These are phyloP conservation scores for Suillus weaverae DNA, from an alignment of 768 basidiomycete genomes.

Conservation along the genomic window DNA sequence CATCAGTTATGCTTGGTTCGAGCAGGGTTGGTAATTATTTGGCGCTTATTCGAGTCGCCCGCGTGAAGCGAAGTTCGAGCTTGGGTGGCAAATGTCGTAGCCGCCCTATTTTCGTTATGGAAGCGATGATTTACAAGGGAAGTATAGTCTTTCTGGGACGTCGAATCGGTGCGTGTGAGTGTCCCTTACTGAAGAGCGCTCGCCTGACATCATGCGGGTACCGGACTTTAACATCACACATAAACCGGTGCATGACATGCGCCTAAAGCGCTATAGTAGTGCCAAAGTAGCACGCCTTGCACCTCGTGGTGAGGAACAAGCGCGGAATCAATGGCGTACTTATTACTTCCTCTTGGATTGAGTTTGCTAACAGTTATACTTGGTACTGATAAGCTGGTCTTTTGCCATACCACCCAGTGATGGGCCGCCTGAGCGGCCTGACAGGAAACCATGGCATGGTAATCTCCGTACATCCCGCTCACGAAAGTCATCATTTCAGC, in stretches of 20 bases:
- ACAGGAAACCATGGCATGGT: background rate
- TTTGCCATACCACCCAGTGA: no score
- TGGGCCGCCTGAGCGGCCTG: no score
- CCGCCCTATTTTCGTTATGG: background rate
- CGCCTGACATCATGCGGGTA: background rate
- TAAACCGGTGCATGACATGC: background rate
- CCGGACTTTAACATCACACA: background rate
- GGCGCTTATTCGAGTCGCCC: background rate
- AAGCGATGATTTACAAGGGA: background rate
- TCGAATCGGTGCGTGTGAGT: background rate
- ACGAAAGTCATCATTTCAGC: background rate
- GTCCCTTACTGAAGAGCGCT: background rate
- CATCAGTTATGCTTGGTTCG: background rate
- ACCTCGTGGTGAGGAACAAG: background rate
- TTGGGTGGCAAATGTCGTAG: no score
- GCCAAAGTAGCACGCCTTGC: background rate
- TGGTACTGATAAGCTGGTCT: background rate
- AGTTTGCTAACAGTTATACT: background rate
- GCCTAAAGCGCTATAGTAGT: background rate
- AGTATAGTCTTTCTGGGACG: background rate
- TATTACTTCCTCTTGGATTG: background rate
- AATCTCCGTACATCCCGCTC: slow-evolving; percentile 3
- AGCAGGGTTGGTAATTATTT: background rate
- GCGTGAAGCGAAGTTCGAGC: background rate
- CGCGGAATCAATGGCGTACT: background rate